Base-by-base conservation (phyloP, 495 filamentous ascomycete species). In the Pyrenula massariospora region DNA sequence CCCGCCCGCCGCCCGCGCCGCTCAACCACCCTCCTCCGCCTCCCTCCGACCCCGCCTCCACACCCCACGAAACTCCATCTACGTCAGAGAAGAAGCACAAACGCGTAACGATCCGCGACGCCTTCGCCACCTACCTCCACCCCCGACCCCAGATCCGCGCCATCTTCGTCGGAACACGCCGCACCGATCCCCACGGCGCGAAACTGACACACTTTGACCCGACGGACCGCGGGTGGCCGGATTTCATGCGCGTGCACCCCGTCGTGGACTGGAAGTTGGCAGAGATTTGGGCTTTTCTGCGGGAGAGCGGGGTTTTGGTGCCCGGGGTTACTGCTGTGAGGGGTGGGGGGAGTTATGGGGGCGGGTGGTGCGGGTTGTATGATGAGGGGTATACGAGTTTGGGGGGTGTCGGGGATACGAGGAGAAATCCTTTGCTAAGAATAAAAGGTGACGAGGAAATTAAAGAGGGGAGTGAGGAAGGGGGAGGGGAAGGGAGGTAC, bases 201-300 rank as follows among this genome's bases (percentile, higher is more conserved):
- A 71, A 76, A 24, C 63, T 98, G 62, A 84, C 75, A 8, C 80
- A 86, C 66, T 97, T 97, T 64, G 85, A 94, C 65, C 75, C 71
- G 54, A 98, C 93, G 2, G 93, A 98, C 73, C 69, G 77, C 24
- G 93, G 85, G 2, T 98, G 93, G 93, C 94, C 93, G 22, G 70
- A 77, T 56, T 96, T 98, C 63, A 91, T 97, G 84, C 77, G 93
- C 50, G 75, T 96, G 48, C 90, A 97, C 72, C 93, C 93, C 0
- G 86, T 98, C 10, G 89, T 98, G 64, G 93, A 97, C 65, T 96
- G 93, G 94, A 87, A 92, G 67, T 98, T 96, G 72, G 82, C 82
- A 15, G 92, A 97, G 68, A 91, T 98, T 57, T 95, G 93, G 94
- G 23, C 11, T 25, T 31, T 22, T 22, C 54, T 57, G 12, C 20